A percentile compares a stretch with the other conserved stretches of the same genome.
Evolutionary conservation across 805 yeast species (phyloP).

Genomic region (Candida yuanshanica): DNA sequence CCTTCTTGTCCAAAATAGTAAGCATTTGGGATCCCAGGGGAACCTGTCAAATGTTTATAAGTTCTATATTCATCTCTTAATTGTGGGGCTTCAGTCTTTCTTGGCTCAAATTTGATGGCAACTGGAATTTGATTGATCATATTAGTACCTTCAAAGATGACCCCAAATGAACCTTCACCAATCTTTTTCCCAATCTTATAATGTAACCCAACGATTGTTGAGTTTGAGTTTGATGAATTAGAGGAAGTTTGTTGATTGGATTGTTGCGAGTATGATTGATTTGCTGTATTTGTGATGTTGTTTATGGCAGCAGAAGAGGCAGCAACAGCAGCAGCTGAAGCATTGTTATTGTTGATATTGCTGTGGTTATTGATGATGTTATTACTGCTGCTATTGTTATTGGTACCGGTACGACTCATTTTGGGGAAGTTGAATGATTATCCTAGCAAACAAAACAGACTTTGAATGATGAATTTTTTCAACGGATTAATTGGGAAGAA

Average conservation of each 20-base stretch:
- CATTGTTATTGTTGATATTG: conserved; percentile 1
- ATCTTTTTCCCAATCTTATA: conserved; percentile 78
- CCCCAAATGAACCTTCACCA: conserved; percentile 86
- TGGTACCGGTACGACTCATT: too few species aligned
- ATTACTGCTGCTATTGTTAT: too few species aligned
- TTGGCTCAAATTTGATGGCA: conserved; percentile 77
- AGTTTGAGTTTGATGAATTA: conserved; percentile 9
- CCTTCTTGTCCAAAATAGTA: conserved; percentile 86
- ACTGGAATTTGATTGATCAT: conserved; percentile 56
- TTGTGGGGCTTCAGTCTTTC: conserved; percentile 81
- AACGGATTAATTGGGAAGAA: too few species aligned
- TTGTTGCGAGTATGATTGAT: not conserved
- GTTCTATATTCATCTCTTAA: conserved; percentile 77
- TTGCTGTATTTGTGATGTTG: conserved; percentile 20
- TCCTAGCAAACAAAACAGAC: too few species aligned
- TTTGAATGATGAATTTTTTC: too few species aligned
- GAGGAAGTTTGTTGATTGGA: conserved; percentile 6
- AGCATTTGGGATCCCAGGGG: conserved; percentile 75
- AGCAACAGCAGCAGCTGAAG: conserved; percentile 25
- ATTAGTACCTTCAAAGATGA: conserved; percentile 76
- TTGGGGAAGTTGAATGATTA: too few species aligned
- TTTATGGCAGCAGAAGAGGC: conserved; percentile 25
- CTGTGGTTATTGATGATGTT: not conserved
- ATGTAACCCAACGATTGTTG: conserved; percentile 46
- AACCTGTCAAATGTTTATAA: conserved; percentile 62